Percentiles rank a stretch among this genome's conserved stretches.
These are phyloP conservation scores for Penicillium coffeae DNA, from an alignment of 495 filamentous ascomycete species.

Conservation along the genomic window DNA sequence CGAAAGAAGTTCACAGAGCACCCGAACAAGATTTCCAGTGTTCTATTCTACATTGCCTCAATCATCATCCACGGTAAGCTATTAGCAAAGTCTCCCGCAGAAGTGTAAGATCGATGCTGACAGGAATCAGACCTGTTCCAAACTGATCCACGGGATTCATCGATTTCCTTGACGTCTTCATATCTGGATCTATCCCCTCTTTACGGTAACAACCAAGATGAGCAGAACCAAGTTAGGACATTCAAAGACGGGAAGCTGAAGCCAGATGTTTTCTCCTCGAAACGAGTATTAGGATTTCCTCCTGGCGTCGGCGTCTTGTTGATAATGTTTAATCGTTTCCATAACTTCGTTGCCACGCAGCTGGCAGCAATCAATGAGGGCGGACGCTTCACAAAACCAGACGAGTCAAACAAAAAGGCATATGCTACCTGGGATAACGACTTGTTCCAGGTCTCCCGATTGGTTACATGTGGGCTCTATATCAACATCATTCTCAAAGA, in stretches of 20 bases:
- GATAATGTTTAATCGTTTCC: constrained; percentile 72
- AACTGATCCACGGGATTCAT: constrained; percentile 53
- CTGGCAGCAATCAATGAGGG: constrained; percentile 58
- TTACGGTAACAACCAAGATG: constrained; percentile 75
- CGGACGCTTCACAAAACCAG: constrained; percentile 50
- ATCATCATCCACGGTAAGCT: constrained; percentile 77
- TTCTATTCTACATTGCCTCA: constrained; percentile 84
- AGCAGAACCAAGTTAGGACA: constrained; percentile 72
- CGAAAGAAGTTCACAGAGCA: constrained; percentile 60
- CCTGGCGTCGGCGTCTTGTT: constrained; percentile 75
- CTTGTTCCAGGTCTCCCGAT: constrained; percentile 69
- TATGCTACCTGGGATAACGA: constrained; percentile 69
- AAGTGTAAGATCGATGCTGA: not conserved
- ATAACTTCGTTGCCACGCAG: constrained; percentile 66
- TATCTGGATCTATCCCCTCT: constrained; percentile 83
- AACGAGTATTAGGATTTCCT: constrained; percentile 73
- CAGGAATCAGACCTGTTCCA: constrained; percentile 52
- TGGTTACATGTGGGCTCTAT: constrained; percentile 73
- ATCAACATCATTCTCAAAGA: constrained; percentile 75
- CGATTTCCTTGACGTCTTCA: constrained; percentile 69
- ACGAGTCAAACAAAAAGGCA: constrained; percentile 45
- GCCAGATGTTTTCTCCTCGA: constrained; percentile 75
- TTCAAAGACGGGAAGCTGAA: constrained; percentile 82
- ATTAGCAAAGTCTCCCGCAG: not conserved
- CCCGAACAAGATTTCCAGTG: constrained; percentile 78